Evolutionary conservation across 495 filamentous ascomycete genomes (phyloP).

Genomic region (Parachaetomium inaequale): DNA sequence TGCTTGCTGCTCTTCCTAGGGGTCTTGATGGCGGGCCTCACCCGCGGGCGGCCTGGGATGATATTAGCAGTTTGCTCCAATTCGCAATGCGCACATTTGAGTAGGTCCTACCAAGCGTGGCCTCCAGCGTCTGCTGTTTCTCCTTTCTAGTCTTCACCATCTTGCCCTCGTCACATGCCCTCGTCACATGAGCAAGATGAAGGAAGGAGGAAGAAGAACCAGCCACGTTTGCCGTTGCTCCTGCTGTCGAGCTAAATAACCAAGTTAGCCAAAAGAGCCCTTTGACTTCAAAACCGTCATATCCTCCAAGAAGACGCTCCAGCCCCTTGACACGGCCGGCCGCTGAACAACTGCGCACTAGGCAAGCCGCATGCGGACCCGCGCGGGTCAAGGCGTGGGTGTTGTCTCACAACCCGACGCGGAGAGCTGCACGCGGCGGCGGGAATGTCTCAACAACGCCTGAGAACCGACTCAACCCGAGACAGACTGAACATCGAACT

Average conservation of each 20-base stretch:
- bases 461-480: too few species aligned
- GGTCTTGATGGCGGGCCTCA: slow-evolving; percentile 4
- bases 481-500: too few species aligned
- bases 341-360: too few species aligned
- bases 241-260: not conserved
- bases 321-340: too few species aligned
- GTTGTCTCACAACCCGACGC: too few species aligned
- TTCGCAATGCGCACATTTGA: not conserved
- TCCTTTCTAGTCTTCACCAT: slow-evolving; percentile 17
- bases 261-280: not conserved
- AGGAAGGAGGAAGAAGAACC: not conserved
- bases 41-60: slow-evolving; percentile 8
- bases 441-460: too few species aligned
- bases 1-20: not conserved
- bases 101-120: slow-evolving; percentile 17
- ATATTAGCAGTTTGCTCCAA: not conserved
- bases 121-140: slow-evolving; percentile 29
- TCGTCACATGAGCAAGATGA: not conserved
- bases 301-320: too few species aligned
- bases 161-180: not conserved
- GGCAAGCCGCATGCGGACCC: too few species aligned
- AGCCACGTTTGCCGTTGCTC: not conserved
- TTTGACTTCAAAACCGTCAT: too few species aligned
- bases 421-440: too few species aligned
- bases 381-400: too few species aligned